A percentile compares a stretch with the other conserved stretches of the same genome.
These are phyloP conservation scores for Diaporthe caulivora DNA, from an alignment of 2,329 filamentous ascomycete species.

Conservation along the genomic window DNA sequence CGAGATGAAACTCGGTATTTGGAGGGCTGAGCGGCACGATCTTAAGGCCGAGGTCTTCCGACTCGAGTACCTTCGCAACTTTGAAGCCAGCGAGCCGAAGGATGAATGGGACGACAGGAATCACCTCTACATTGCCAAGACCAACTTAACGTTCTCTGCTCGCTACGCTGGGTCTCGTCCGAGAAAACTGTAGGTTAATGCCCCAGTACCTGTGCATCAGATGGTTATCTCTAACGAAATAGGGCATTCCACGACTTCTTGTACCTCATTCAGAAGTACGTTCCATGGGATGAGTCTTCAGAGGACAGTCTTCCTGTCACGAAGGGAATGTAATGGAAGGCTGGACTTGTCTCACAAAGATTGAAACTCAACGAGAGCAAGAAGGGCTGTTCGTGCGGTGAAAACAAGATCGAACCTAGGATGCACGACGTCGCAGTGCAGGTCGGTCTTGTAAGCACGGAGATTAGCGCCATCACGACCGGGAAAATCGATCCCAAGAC, in stretches of 20 bases:
- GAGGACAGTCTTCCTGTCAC: too few relatives aligned
- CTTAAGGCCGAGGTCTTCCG: slow-evolving; percentile 16
- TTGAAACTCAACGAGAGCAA: too few relatives aligned
- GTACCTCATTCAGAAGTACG: not conserved
- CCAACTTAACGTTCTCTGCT: slow-evolving; percentile 4
- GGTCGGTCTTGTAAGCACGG: too few relatives aligned
- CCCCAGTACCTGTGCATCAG: not conserved
- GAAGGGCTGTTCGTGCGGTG: too few relatives aligned
- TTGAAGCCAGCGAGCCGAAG: slow-evolving; percentile 17
- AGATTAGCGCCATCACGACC: too few relatives aligned
- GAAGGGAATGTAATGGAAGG: too few relatives aligned
- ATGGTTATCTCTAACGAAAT: not conserved
- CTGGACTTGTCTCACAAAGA: too few relatives aligned
- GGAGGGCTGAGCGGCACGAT: slow-evolving; percentile 43
- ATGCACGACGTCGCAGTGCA: too few relatives aligned
- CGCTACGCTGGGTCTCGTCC: slow-evolving; percentile 21
- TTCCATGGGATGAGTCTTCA: not conserved
- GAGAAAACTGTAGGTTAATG: not conserved
- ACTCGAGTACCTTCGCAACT: slow-evolving; percentile 27
- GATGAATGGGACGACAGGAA: slow-evolving; percentile 34
- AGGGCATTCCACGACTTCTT: not conserved
- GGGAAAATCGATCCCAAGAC: too few relatives aligned
- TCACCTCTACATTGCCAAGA: slow-evolving; percentile 18
- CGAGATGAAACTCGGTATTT: slow-evolving; percentile 51
- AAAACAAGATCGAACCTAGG: not conserved